phyloP scores from a whole-genome alignment of 441 rosid genomes.

The Viola pubescens region DNA sequence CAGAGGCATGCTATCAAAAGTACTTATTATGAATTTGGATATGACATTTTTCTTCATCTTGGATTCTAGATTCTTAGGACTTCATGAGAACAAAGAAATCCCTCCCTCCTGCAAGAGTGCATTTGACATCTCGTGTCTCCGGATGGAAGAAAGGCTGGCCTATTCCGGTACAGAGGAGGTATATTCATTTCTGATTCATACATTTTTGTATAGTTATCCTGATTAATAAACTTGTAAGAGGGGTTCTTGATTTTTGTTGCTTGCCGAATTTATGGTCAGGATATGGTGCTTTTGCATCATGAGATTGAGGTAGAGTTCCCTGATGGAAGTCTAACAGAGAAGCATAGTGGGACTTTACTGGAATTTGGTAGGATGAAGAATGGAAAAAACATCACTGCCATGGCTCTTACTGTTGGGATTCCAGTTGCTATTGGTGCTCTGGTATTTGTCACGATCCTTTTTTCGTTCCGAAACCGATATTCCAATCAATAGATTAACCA shows the following conservation, averaged over 20 bases:
- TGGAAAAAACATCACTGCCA: conserved; percentile 60
- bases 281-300: conserved; percentile 91
- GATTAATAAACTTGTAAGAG: no score
- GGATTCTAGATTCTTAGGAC: conserved; percentile 61
- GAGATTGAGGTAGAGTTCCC: conserved; percentile 79
- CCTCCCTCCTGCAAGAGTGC: conserved; percentile 55
- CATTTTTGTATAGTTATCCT: not conserved
- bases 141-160: conserved; percentile 80
- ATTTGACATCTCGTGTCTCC: conserved; percentile 60
- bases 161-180: conserved; percentile 78
- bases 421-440: conserved; percentile 84
- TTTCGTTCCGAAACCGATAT: not conserved
- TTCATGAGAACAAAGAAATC: conserved; percentile 50
- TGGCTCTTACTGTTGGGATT: conserved; percentile 89
- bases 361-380: conserved; percentile 63
- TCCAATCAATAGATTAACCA: not conserved
- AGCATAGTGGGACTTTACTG: conserved; percentile 59
- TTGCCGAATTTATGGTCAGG: conserved; percentile 38
- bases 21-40: not conserved
- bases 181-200: conserved; percentile 1
- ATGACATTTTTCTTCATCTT: conserved; percentile 17
- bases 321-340: conserved; percentile 41
- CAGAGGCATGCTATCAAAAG: not conserved
- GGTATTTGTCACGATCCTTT: conserved; percentile 35
- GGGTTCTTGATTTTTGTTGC: no score